These are phyloP conservation scores for Ophiostoma quercus DNA, from an alignment of 2,329 filamentous ascomycete genomes.

Conservation along the genomic window DNA sequence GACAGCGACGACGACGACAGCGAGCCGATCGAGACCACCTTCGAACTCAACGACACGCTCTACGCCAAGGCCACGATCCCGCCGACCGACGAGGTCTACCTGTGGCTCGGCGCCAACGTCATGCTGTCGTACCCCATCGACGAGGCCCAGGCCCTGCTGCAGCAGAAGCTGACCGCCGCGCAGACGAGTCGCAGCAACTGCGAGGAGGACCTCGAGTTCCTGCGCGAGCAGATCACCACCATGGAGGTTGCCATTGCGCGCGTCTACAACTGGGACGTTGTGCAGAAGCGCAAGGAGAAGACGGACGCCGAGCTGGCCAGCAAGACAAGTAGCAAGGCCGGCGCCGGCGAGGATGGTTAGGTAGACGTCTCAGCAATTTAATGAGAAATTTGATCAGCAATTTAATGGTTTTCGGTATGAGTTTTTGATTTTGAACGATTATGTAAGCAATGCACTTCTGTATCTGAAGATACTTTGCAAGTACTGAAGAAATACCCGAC, in stretches of 20 bases:
- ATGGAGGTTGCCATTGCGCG: constrained; percentile 93
- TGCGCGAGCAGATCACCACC: constrained; percentile 94
- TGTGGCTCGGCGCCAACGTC: constrained; percentile 97
- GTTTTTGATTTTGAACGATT: background rate
- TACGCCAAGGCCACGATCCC: constrained; percentile 82
- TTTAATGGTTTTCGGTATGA: background rate
- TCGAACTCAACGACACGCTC: constrained; percentile 93
- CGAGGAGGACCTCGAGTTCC: constrained; percentile 92
- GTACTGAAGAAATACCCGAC: no score
- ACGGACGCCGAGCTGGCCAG: constrained; percentile 47
- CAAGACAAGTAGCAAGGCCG: constrained; percentile 38
- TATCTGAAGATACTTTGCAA: no score
- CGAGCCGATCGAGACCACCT: constrained; percentile 74
- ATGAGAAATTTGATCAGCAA: background rate
- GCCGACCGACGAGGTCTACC: constrained; percentile 82
- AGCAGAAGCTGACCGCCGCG: constrained; percentile 71
- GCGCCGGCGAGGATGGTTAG: constrained; percentile 23
- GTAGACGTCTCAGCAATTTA: background rate
- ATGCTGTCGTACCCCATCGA: constrained; percentile 93
- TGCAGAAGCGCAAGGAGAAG: constrained; percentile 89
- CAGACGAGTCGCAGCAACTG: constrained; percentile 78
- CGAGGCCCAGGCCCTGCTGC: constrained; percentile 75
- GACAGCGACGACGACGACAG: constrained; percentile 31
- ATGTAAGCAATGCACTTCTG: background rate
- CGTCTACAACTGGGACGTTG: constrained; percentile 99